Percentiles rank a stretch among this genome's conserved stretches.
These are phyloP conservation scores for Pelargonium cotyledonis DNA, from an alignment of 441 rosid species.

Conservation along the genomic window DNA sequence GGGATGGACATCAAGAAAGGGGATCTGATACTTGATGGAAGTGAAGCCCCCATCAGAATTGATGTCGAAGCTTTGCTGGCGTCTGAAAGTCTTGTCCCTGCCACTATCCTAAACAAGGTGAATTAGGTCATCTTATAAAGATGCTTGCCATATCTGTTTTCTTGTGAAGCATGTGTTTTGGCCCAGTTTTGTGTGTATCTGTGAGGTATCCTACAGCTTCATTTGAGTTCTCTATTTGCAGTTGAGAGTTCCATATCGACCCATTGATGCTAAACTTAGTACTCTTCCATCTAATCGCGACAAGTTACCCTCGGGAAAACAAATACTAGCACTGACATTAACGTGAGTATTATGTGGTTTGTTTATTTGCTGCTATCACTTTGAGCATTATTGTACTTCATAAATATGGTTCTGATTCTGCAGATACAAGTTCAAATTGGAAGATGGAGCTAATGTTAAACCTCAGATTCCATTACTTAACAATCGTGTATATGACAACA, in stretches of 20 bases:
- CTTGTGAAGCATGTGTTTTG: conserved; percentile 11
- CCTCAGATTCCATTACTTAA: conserved; percentile 88
- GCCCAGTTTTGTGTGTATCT: conserved; percentile 11
- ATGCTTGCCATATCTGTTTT: conserved; percentile 11
- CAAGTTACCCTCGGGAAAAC: conserved; percentile 88
- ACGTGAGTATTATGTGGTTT: conserved; percentile 44
- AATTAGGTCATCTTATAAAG: conserved; percentile 12
- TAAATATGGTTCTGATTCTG: conserved; percentile 25
- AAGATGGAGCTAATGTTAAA: conserved; percentile 82
- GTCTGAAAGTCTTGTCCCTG: conserved; percentile 68
- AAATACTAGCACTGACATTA: conserved; percentile 77
- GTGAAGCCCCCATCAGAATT: conserved; percentile 89
- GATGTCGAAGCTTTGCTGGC: conserved; percentile 73
- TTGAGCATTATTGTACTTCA: conserved; percentile 4
- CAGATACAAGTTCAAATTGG: conserved; percentile 92
- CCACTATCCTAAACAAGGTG: conserved; percentile 78
- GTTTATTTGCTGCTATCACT: conserved; percentile 15
- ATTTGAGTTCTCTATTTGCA: conserved; percentile 27
- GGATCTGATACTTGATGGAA: conserved; percentile 85
- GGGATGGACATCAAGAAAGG: conserved; percentile 73
- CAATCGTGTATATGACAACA: conserved; percentile 91
- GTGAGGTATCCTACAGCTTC: conserved; percentile 6
- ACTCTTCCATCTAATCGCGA: conserved; percentile 70
- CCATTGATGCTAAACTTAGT: conserved; percentile 66
- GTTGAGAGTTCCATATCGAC: conserved; percentile 85